Evolutionary conservation across 2,329 filamentous ascomycete species (phyloP), one percentile per base, ranked within the genome.

Genomic region (Fusarium keratoplasticum): DNA sequence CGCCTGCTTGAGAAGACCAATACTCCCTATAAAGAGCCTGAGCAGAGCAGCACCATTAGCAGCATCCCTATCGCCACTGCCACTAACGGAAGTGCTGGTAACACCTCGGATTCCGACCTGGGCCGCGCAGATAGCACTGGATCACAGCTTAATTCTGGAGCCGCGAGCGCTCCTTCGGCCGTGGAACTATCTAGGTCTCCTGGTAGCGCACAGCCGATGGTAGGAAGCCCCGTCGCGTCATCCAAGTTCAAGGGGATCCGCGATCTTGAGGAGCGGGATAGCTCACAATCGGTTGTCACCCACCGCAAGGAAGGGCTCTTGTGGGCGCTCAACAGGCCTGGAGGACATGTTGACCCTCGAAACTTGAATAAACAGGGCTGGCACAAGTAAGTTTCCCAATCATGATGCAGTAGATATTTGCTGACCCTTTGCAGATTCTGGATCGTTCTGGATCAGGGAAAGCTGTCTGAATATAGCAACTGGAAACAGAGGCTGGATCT

Each of bases 401-500:
- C 25, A 4, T n/a, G 33, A 36, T 38, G 29, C 13, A 22, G 6
- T 4, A 27, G 57, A 18, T n/a, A 9, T 50, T 27, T 50, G 40
- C 78, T 80, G 66, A 79, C 57, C 25, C 58, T 33, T 18, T n/a
- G 5, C 25, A 97, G 95, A 80, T 99, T 98, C 84, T 99, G 96
- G 96, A 97, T 99, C 73, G 96, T 99, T 3, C 88, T 99, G 52
- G 97, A 98, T 81, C 95, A 98, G 83, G 96, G 96, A 27, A 98
- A 96, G 81, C 88, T 99, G 18, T 98, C 96, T 2, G 96, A 99
- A 81, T 99, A 99, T 83, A 98, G 95, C 81, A 98, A 99, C 82
- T 99, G 96, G 96, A 99, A 99, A 84, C 95, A 99, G 81, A 96
- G 91, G 81, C 89, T 99, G 27, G 96, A 99, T 82, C 87, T 98